Conservation (phyloP, 1,284 basidiomycete genomes). For the Cystobasidiaceae sp. region DNA sequence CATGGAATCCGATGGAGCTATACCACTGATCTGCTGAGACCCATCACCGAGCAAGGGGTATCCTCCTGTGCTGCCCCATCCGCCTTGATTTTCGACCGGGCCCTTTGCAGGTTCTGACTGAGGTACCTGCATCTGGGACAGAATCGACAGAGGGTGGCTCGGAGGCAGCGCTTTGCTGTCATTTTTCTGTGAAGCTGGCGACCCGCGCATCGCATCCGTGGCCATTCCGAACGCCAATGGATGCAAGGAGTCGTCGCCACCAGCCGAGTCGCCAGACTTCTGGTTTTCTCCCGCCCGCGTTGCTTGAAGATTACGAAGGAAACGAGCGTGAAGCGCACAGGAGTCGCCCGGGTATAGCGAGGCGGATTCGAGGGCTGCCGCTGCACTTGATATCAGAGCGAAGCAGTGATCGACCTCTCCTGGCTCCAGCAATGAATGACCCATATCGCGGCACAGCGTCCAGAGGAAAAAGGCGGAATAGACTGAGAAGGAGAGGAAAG, state of each 20-base stretch:
- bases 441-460: slow-evolving; percentile 24
- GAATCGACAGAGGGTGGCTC: slow-evolving; percentile 1
- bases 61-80: too few relatives aligned
- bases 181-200: background rate
- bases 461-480: slow-evolving; percentile 32
- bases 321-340: slow-evolving; percentile 18
- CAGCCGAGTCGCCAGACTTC: background rate
- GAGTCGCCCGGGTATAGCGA: slow-evolving; percentile 28
- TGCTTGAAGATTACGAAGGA: slow-evolving; percentile 22
- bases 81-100: too few relatives aligned
- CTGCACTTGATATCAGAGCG: slow-evolving; percentile 15
- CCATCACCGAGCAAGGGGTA: too few relatives aligned
- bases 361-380: slow-evolving; percentile 21
- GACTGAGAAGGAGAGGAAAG: slow-evolving; percentile 19
- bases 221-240: slow-evolving; percentile 3
- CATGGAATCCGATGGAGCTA: background rate
- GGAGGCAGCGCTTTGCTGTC: background rate
- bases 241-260: background rate
- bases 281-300: background rate
- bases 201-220: slow-evolving; percentile 2
- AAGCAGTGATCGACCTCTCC: slow-evolving; percentile 31
- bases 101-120: background rate
- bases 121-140: slow-evolving; percentile 1
- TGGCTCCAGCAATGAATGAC: slow-evolving; percentile 13
- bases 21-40: background rate